These are phyloP conservation scores for Camellia sinensis DNA, from an alignment of 148 eudicot species.

Conservation along the genomic window DNA sequence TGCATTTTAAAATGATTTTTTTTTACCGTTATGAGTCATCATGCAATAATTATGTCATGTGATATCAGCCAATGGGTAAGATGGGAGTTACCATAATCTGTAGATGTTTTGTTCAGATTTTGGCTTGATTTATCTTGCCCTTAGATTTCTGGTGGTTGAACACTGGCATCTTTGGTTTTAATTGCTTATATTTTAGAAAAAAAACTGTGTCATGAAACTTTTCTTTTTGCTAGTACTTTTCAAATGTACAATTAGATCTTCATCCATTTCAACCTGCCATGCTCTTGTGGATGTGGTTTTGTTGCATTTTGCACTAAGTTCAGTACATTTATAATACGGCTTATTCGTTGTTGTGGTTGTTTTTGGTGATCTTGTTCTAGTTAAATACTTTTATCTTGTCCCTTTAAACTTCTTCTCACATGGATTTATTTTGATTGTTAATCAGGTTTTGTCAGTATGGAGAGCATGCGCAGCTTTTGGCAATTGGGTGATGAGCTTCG, in stretches of 20 bases:
- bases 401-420: not conserved
- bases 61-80: not conserved
- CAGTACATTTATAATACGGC: too few species aligned
- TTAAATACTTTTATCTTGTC: not conserved
- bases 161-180: not conserved
- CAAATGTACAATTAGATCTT: too few species aligned
- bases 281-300: too few species aligned
- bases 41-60: not conserved
- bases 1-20: not conserved
- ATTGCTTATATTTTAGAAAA: too few species aligned
- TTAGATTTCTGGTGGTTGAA: not conserved
- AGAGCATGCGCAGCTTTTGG: constrained; percentile 74
- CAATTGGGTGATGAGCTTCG: constrained; percentile 92
- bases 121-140: not conserved
- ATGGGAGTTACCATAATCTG: not conserved
- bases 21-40: not conserved
- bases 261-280: not conserved
- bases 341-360: too few species aligned
- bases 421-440: constrained; percentile 9
- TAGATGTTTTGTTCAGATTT: constrained; percentile 5
- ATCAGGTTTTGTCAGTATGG: constrained; percentile 51
- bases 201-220: too few species aligned
- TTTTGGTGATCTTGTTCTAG: too few species aligned
- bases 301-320: not conserved
- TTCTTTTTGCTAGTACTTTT: too few species aligned